Conservation (phyloP, 768 basidiomycete species). For the Mrakia blollopis region DNA sequence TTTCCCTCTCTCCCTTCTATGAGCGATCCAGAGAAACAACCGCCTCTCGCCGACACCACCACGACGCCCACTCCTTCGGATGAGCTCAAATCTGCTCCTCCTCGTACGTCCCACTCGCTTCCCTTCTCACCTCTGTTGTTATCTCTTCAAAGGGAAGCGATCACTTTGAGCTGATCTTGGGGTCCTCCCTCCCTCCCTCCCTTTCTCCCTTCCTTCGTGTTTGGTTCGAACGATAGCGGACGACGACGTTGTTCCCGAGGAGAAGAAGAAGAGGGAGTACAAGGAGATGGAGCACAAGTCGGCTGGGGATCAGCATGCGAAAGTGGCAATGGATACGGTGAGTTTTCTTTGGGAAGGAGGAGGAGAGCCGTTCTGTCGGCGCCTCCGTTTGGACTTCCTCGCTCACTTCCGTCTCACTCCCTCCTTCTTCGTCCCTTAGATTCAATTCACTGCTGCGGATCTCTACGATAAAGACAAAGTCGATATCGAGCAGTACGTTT, state of each 20-base stretch:
- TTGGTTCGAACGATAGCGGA: slow-evolving; percentile 19
- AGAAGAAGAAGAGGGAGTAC: slow-evolving; percentile 71
- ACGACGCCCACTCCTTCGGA: slow-evolving; percentile 1
- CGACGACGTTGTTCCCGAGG: slow-evolving; percentile 32
- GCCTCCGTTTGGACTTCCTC: not conserved
- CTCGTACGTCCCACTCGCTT: not conserved
- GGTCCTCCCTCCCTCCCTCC: not conserved
- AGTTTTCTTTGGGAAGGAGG: not conserved
- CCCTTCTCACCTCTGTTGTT: not conserved
- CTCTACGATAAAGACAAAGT: slow-evolving; percentile 97
- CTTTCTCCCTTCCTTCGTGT: not conserved
- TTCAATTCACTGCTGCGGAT: slow-evolving; percentile 46
- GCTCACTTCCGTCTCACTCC: not conserved
- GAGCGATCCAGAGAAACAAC: not conserved
- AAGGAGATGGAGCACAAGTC: slow-evolving; percentile 51
- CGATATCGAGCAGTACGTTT: slow-evolving; percentile 71
- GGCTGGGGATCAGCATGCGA: slow-evolving; percentile 29
- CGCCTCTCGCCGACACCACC: not conserved
- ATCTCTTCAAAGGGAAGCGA: not conserved
- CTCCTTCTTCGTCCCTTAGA: slow-evolving; percentile 35
- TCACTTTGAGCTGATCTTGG: not conserved
- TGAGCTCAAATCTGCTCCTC: slow-evolving; percentile 6
- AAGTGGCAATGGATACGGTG: slow-evolving; percentile 22
- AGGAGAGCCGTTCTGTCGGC: not conserved
- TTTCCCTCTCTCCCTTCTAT: not conserved